A percentile compares a stretch with the other conserved stretches of the same genome.
Evolutionary conservation across 495 filamentous ascomycete genomes (phyloP).

Genomic region (Podospora sp.): DNA sequence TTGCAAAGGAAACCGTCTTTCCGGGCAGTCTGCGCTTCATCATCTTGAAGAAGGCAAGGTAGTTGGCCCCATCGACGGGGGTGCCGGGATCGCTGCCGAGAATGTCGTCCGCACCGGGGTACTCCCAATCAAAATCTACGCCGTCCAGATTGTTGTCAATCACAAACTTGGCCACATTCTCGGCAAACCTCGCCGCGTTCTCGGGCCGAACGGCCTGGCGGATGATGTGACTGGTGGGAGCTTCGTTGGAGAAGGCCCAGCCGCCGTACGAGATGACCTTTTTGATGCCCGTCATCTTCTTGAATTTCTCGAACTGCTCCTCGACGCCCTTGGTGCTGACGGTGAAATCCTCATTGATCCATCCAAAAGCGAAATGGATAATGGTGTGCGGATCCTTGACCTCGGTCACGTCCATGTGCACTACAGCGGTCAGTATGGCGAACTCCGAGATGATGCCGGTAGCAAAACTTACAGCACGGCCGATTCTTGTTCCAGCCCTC

Average conservation of each 20-base stretch:
- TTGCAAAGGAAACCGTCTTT: conserved; percentile 31
- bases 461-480: conserved; percentile 21
- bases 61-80: conserved; percentile 23
- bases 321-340: conserved; percentile 17
- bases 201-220: conserved; percentile 26
- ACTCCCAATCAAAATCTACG: conserved; percentile 39
- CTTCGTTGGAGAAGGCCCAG: conserved; percentile 32
- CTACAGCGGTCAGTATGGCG: neutral
- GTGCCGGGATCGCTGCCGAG: conserved; percentile 26
- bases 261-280: conserved; percentile 37
- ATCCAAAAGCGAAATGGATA: conserved; percentile 29
- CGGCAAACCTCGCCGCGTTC: conserved; percentile 26
- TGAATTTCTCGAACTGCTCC: conserved; percentile 25
- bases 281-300: conserved; percentile 27
- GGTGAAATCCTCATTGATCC: conserved; percentile 10
- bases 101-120: conserved; percentile 37
- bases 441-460: neutral
- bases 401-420: conserved; percentile 19
- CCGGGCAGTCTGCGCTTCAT: conserved; percentile 19
- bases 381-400: conserved; percentile 26
- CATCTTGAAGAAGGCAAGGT: conserved; percentile 20
- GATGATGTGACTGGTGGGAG: conserved; percentile 30
- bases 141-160: conserved; percentile 34
- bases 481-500: conserved; percentile 32
- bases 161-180: conserved; percentile 31